These are phyloP conservation scores for Tylopilus balloui DNA, from an alignment of 768 basidiomycete genomes.

Conservation along the genomic window DNA sequence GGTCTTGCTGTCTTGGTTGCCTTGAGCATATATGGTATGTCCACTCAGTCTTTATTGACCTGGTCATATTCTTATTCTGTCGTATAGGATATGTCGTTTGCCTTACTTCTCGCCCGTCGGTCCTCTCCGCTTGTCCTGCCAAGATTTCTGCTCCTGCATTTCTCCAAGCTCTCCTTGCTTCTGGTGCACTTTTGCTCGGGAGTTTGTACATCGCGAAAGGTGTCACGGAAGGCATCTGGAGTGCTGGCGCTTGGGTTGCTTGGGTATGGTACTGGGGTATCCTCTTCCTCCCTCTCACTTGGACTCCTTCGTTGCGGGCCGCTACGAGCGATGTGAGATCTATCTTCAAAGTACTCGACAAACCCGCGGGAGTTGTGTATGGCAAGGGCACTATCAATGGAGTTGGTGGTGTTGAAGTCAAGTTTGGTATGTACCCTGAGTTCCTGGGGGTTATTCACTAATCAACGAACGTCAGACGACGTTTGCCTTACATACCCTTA, in stretches of 20 bases:
- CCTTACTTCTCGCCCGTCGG: conserved; percentile 5
- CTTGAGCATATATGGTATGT: conserved; percentile 67
- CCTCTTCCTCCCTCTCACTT: conserved; percentile 34
- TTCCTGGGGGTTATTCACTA: neutral
- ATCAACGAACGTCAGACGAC: conserved; percentile 47
- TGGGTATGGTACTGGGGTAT: conserved; percentile 31
- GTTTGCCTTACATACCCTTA: conserved; percentile 75
- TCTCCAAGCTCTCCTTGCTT: conserved; percentile 81
- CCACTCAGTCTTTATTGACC: neutral
- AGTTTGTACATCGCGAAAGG: conserved; percentile 27
- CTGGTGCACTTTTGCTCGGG: conserved; percentile 76
- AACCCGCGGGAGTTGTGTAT: conserved; percentile 82
- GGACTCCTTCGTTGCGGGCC: conserved; percentile 50
- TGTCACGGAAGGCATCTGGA: conserved; percentile 28
- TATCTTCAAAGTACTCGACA: conserved; percentile 74
- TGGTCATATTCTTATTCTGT: neutral
- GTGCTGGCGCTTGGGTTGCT: conserved; percentile 25
- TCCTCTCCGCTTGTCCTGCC: conserved; percentile 7
- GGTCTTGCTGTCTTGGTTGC: conserved; percentile 65
- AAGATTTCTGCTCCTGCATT: conserved; percentile 1
- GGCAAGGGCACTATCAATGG: conserved; percentile 70
- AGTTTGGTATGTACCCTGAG: conserved; percentile 59
- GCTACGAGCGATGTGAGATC: conserved; percentile 77
- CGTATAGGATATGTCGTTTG: conserved; percentile 16
- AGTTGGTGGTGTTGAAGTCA: conserved; percentile 72